These are phyloP conservation scores for Trichomonascus vanleenenianus DNA, from an alignment of 805 yeast genomes.

Conservation along the genomic window DNA sequence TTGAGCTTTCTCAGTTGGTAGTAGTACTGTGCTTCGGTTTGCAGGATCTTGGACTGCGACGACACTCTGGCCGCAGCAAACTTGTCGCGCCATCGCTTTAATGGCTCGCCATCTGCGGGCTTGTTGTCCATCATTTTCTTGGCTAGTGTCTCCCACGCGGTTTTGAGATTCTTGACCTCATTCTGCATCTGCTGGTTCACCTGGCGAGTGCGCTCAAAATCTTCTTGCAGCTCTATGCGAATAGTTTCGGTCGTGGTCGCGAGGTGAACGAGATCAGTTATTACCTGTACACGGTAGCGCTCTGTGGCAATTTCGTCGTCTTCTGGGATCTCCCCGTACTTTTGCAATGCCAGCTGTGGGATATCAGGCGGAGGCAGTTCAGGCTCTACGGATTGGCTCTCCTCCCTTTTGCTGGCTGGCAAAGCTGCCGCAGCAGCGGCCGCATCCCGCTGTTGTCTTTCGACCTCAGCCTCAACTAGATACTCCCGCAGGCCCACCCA, in stretches of 20 bases:
- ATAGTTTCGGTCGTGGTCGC: slow-evolving; percentile 30
- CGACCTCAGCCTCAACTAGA: slow-evolving; percentile 1
- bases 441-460: background rate
- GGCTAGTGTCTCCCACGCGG: slow-evolving; percentile 18
- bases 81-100: slow-evolving; percentile 21
- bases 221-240: slow-evolving; percentile 27
- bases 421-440: background rate
- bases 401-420: background rate
- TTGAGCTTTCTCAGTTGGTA: slow-evolving; percentile 23
- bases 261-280: slow-evolving; percentile 23
- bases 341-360: too few species aligned
- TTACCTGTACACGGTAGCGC: slow-evolving; percentile 20
- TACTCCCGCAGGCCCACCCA: slow-evolving; percentile 28
- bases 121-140: slow-evolving; percentile 17
- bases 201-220: slow-evolving; percentile 23
- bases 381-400: background rate
- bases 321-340: background rate
- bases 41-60: slow-evolving; percentile 19
- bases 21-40: slow-evolving; percentile 24
- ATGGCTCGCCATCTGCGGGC: slow-evolving; percentile 18
- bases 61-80: slow-evolving; percentile 22
- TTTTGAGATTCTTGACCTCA: slow-evolving; percentile 21
- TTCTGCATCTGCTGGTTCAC: slow-evolving; percentile 22
- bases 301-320: slow-evolving; percentile 19
- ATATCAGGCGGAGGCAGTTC: too few species aligned